These are phyloP conservation scores for Torulaspora franciscae DNA, from an alignment of 805 yeast genomes.

Conservation along the genomic window DNA sequence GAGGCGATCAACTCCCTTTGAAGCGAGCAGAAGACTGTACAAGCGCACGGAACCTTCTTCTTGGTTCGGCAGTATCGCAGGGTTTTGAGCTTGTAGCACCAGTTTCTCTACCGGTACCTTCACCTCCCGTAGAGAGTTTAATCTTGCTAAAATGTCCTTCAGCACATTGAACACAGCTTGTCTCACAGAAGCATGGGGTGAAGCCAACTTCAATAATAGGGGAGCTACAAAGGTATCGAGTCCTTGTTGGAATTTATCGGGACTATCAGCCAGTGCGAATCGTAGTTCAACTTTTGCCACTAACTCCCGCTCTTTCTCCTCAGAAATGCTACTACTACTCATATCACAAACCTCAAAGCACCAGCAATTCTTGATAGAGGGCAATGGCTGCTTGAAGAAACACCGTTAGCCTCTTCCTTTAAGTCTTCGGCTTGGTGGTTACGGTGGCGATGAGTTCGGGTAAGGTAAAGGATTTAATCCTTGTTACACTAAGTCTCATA, in stretches of 20 bases:
- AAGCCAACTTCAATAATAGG: slow-evolving; percentile 67
- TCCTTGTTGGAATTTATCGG: slow-evolving; percentile 56
- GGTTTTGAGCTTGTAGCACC: slow-evolving; percentile 56
- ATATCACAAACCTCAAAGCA: not conserved
- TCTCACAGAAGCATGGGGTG: slow-evolving; percentile 62
- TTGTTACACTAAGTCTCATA: not conserved
- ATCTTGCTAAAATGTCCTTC: slow-evolving; percentile 61
- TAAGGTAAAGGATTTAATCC: not conserved
- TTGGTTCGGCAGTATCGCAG: slow-evolving; percentile 41
- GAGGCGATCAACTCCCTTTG: slow-evolving; percentile 62
- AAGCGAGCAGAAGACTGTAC: slow-evolving; percentile 59
- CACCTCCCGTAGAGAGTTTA: slow-evolving; percentile 51
- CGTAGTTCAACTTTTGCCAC: slow-evolving; percentile 77
- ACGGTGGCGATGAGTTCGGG: slow-evolving; percentile 1
- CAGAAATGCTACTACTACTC: slow-evolving; percentile 10
- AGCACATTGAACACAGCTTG: slow-evolving; percentile 61
- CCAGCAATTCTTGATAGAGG: not conserved
- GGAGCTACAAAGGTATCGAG: slow-evolving; percentile 69
- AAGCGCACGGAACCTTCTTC: slow-evolving; percentile 51
- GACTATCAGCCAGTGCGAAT: slow-evolving; percentile 68
- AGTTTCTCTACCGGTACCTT: slow-evolving; percentile 61
- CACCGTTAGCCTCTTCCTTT: not conserved
- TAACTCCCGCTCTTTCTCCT: slow-evolving; percentile 51
- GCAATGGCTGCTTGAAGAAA: not conserved
- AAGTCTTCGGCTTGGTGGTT: not conserved